Conservation (phyloP, 169 alveolate genomes). For the Pseudocohnilembus persalinus region DNA sequence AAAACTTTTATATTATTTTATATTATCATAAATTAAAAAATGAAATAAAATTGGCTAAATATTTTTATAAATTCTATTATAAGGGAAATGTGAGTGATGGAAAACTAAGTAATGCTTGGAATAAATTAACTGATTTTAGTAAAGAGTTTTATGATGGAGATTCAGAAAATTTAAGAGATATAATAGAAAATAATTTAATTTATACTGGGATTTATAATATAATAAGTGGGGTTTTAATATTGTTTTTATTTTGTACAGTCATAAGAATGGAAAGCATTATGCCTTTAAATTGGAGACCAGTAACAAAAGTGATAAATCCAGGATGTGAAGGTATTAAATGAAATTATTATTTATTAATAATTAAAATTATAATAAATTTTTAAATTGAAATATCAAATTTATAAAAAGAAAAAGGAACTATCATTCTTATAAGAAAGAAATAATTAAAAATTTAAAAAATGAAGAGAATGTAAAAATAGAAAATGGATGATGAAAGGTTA, state of each 20-base stretch:
- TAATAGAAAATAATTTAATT: background rate
- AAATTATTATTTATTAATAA: too few species aligned
- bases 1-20: too few species aligned
- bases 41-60: too few species aligned
- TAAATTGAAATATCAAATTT: too few species aligned
- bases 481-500: too few species aligned
- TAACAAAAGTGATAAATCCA: background rate
- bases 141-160: background rate
- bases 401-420: background rate
- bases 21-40: too few species aligned
- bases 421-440: background rate
- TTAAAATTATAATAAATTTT: too few species aligned
- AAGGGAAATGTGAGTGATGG: background rate
- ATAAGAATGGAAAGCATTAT: background rate
- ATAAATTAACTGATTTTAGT: background rate
- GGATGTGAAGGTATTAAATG: background rate
- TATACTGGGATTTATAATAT: background rate
- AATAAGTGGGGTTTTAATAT: background rate
- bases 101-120: background rate
- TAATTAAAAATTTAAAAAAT: too few species aligned
- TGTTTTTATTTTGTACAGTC: background rate
- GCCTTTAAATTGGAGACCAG: background rate
- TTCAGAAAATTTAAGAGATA: too few species aligned
- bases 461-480: too few species aligned
- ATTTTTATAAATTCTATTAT: too few species aligned